phyloP scores from a whole-genome alignment of 148 eudicot species.

The Camellia sinensis region DNA sequence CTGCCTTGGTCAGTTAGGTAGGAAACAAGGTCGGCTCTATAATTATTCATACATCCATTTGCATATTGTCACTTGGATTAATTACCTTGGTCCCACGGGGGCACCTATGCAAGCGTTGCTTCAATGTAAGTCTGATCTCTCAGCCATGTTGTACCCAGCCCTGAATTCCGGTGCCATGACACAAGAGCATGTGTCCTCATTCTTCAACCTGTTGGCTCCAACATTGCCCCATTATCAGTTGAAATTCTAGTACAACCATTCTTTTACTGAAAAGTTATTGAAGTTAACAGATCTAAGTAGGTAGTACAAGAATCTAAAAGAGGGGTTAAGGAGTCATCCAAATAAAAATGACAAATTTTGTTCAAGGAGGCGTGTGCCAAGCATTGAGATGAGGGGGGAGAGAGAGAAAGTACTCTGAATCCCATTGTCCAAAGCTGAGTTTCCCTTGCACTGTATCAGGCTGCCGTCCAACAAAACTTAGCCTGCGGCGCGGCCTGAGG shows the following conservation, averaged over 20 bases:
- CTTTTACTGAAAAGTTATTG: neutral
- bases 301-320: neutral
- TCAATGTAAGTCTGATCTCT: slow-evolving; percentile 89
- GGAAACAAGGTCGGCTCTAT: too few relatives aligned
- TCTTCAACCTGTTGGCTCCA: slow-evolving; percentile 67
- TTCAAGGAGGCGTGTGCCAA: too few relatives aligned
- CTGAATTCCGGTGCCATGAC: slow-evolving; percentile 92
- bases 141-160: slow-evolving; percentile 61
- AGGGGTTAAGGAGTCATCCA: neutral
- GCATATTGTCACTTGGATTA: neutral
- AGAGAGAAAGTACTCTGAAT: slow-evolving; percentile 53
- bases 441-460: slow-evolving; percentile 92
- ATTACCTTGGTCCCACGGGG: slow-evolving; percentile 30
- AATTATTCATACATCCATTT: too few relatives aligned
- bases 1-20: too few relatives aligned
- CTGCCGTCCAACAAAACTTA: slow-evolving; percentile 91
- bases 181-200: slow-evolving; percentile 83
- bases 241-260: neutral
- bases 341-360: neutral
- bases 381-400: neutral
- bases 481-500: slow-evolving; percentile 90
- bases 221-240: neutral
- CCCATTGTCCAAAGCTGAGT: slow-evolving; percentile 97
- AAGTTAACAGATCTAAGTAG: neutral
- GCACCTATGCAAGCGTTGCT: slow-evolving; percentile 80